Base-by-base conservation (phyloP, 768 basidiomycete species). In the Russula ochroleuca region DNA sequence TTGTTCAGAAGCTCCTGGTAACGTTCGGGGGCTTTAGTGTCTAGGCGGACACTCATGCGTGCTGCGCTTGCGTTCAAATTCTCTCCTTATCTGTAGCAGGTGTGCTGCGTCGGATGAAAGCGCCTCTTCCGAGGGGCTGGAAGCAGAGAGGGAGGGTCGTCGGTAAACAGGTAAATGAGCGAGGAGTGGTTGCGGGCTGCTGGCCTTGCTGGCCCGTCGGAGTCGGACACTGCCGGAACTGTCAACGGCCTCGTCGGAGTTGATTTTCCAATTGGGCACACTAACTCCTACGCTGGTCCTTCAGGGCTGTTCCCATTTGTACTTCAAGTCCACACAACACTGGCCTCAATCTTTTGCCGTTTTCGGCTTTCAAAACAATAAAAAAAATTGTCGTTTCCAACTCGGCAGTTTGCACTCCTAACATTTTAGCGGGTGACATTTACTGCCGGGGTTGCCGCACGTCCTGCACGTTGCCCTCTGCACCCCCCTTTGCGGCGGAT, bases 1-100 rank as follows among this genome's bases (percentile, higher is more conserved):
- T 82, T 76, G 70, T 80, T 78, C 35, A 83, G 66, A 40, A 83
- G 75, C 45, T 62, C 61, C 35, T 70, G 65, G 69, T 81, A 82
- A 50, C 74, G 70, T 38, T 67, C 59, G 54, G 67, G 59, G 21
- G 57, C 37, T 45, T 67, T 57, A 47, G 63, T 4, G 43, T 53
- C 57, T 37, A 68, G 62, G 37, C 66, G 66, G 23, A 63, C 17
- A n/a, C 67, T 63, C 64, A 65, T 65, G 37, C 33, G 49, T 45
- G 41, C 56, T 52, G 53, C 23, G 38, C 15, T 57, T 49, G 45
- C 19, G 53, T 37, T 55, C 47, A 31, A 49, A 61, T 49, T 31
- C 49, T 47, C 5, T 21, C 8, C 37, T 62, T 55, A 56, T 62
- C 58, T 38, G 35, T 17, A 28, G 23, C 43, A 53, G 63, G 51